These are phyloP conservation scores for Sinapis alba DNA, from an alignment of 441 rosid species.

Conservation along the genomic window DNA sequence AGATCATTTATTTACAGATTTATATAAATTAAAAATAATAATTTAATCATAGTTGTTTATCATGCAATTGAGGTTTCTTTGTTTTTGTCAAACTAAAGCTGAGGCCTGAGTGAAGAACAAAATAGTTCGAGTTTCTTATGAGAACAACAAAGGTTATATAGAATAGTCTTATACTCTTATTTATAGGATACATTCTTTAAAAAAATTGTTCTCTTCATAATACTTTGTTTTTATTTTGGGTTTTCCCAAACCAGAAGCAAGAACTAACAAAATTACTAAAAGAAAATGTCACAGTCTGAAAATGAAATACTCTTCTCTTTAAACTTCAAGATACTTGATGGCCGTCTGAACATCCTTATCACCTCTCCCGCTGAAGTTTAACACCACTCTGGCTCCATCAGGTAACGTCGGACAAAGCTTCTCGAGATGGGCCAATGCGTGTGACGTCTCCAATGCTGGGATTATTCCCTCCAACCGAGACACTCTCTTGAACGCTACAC, in stretches of 20 bases:
- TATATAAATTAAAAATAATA: too few species aligned
- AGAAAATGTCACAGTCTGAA: neutral
- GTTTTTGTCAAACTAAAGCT: neutral
- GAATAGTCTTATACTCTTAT: neutral
- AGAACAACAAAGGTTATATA: neutral
- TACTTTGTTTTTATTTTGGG: neutral
- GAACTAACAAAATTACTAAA: slow-evolving; percentile 8
- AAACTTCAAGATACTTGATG: slow-evolving; percentile 66
- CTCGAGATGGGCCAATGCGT: slow-evolving; percentile 83
- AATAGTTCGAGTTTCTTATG: neutral
- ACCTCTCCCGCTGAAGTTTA: slow-evolving; percentile 94
- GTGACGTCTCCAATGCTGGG: slow-evolving; percentile 92
- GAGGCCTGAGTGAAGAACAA: neutral
- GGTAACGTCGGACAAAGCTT: slow-evolving; percentile 83
- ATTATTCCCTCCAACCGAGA: slow-evolving; percentile 86
- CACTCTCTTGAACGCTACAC: slow-evolving; percentile 82
- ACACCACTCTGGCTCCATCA: slow-evolving; percentile 63
- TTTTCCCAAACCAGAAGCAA: neutral
- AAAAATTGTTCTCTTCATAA: neutral
- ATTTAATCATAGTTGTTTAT: too few species aligned
- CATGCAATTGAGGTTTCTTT: neutral
- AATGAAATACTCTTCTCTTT: neutral
- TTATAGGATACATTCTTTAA: neutral
- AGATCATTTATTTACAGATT: too few species aligned
- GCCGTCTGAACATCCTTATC: slow-evolving; percentile 95